Base-by-base conservation (phyloP, 163 green algal genomes). In the Chlamydomonas reinhardtii region DNA sequence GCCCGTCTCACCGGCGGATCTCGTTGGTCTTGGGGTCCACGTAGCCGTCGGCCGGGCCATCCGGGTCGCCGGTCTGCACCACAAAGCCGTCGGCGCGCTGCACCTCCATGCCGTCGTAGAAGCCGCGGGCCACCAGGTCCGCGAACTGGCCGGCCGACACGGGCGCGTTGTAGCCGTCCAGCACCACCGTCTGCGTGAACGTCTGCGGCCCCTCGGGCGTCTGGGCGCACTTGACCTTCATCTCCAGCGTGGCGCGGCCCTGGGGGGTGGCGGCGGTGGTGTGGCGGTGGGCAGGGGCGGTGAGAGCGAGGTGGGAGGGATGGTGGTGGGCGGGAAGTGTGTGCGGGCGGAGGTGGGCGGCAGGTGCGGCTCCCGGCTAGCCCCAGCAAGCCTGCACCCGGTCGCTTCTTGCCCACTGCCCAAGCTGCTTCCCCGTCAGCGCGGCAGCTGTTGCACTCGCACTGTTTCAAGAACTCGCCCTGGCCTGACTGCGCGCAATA, bases 131-230 rank as follows among this genome's bases (percentile, higher is more conserved):
- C 54, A 99, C 97, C 35, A 99, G 95, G 92, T 99, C 98, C 27
- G 98, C 84, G 90, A 99, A 99, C 86, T 98, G 95, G 37, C 97
- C 97, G 19, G 95, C 96, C n/a, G 93, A 97, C 34, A 99, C 91
- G 34, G 98, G 98, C 6, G 98, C 98, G 88, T 99, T 99, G 94
- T 98, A 99, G 48, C 98, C 98, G 86, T 99, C 98, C 59, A 97
- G 88, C 39, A 99, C 94, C 25, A 96, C 84, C 4, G 86, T 95
- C 62, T 94, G 81, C 24, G 89, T 25, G 20, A 84, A 64, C 14
- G n/a, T 73, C 71, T 80, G 70, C 39, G 88, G 90, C 22, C 92
- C 92, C 83, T 96, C 90, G 11, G 94, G 91, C 11, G 91, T 92
- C 85, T 95, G 88, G 32, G 92, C 94, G 59, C 96, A 87, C 35